Base-by-base conservation (phyloP, 1,139 yeast species). In the Debaryomyces psychrophilus region DNA sequence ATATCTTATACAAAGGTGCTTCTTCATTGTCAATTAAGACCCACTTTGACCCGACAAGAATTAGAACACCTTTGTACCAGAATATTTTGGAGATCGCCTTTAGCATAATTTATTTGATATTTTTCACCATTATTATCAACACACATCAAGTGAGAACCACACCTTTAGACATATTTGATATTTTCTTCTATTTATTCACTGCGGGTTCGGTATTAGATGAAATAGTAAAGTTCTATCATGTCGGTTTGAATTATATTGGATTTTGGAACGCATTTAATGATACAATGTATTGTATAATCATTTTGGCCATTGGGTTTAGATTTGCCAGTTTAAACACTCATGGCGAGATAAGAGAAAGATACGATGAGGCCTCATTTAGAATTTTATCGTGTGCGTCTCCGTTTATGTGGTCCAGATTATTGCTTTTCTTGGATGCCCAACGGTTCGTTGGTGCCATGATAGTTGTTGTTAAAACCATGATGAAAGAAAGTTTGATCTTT, bases 391-490 rank as follows among this genome's bases (percentile, higher is more conserved):
- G 93, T 59, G 90, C 89, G 11, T 87, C 96, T 2, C 97, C 97
- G 1, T 73, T 90, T 54, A 85, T 90, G 79, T 90, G 96, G 95
- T 80, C 88, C 5, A 75, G 97, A 48, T 68, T 90, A 48, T 69
- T 90, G 46, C 72, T 90, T 38, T 89, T 76, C 64, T 76, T 89
- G 58, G 97, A 90, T 62, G 86, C 93, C 3, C 83, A 85, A 54
- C 79, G 82, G 57, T 89, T 90, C 64, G 90, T 89, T 44, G 97
- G 97, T 36, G 90, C 92, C 3, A 86, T 89, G 90, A 79, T 90
- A 54, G 93, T 90, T 34, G 93, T 90, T 3, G 71, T 88, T 47
- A 87, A 87, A 58, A 85, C 86, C 49, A 86, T 90, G 88, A 85
- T 90, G 89, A 83, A 85, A 57, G 97, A 90, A 63, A 85, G 93